Evolutionary conservation across 2,329 filamentous ascomycete genomes (phyloP), one percentile per base, ranked within the genome.

Genomic region (Cercospora sesami): DNA sequence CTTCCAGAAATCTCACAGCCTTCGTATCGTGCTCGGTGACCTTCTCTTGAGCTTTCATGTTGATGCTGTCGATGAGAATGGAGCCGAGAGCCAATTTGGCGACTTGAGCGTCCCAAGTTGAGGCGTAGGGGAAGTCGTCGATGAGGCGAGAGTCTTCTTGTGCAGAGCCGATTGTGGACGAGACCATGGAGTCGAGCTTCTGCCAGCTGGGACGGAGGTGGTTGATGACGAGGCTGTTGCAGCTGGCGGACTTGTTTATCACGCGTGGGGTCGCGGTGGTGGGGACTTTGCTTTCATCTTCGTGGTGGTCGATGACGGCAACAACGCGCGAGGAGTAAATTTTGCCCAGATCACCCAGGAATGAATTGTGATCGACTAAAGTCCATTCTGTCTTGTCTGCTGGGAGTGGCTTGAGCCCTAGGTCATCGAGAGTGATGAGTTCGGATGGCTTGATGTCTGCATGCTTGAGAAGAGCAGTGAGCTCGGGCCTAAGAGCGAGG

Each of bases 261-360:
- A 92, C 80, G 18, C 90, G 83, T 1, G 88, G 87, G 5, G 83
- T 78, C 0, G 80, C 81, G 10, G 84, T 80, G 60, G 75, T 42
- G 0, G 85, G 77, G 0, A 93, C 81, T 6, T 77, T 80, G 5
- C 81, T 78, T 75, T 95, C 92, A 69, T 95, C 91, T 0, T 86
- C 88, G 76, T 95, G 92, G 79, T 95, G 92, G 78, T 95, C 92
- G 64, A 95, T 86, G 71, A 89, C 89, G 4, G 89, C 90, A 4
- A 83, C 79, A 0, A 94, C 85, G 8, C 82, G 80, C 4, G 75
- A 69, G 0, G 80, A 79, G 74, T 87, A 91, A 16, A 82, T 78
- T 31, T 74, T 59, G 16, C 83, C 86, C 16, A 94, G 81, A 14
- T 79, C 74, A 0, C 91, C 90, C 5, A 90, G 89, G 59, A 92